A percentile compares a stretch with the other conserved stretches of the same genome.
Conservation (phyloP, 78 protist genomes). For the Dictyostelium intermedium region DNA sequence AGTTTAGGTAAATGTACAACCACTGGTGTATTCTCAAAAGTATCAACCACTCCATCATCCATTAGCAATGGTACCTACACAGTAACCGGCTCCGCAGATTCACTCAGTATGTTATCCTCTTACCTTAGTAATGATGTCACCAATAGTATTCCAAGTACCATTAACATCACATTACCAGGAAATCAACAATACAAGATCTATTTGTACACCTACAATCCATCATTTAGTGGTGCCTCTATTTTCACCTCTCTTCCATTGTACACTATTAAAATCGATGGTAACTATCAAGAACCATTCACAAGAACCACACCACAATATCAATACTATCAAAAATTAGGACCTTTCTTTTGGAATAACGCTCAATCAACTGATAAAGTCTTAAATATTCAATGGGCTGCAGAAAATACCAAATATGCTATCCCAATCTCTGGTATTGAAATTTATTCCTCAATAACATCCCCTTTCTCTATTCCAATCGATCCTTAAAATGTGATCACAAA, state of each 20-base stretch:
- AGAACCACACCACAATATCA: neutral
- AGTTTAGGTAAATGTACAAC: neutral
- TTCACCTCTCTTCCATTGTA: neutral
- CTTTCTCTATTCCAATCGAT: neutral
- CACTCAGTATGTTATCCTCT: neutral
- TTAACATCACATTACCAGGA: neutral
- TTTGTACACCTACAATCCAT: neutral
- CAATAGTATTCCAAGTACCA: neutral
- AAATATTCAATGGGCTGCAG: neutral
- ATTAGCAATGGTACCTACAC: neutral
- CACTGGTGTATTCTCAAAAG: neutral
- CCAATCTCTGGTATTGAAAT: neutral
- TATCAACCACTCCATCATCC: neutral
- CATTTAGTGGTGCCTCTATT: neutral
- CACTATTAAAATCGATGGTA: neutral
- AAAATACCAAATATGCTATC: neutral
- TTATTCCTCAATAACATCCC: neutral
- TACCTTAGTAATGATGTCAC: neutral
- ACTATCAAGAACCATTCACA: conserved; percentile 6
- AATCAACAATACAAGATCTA: neutral
- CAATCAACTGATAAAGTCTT: neutral
- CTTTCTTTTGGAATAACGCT: neutral
- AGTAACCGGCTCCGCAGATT: neutral
- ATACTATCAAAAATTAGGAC: conserved; percentile 8
- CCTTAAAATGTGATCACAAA: neutral